Evolutionary conservation across 202 grass and related monocot genomes (phyloP).

Genomic region (Setaria viridis): DNA sequence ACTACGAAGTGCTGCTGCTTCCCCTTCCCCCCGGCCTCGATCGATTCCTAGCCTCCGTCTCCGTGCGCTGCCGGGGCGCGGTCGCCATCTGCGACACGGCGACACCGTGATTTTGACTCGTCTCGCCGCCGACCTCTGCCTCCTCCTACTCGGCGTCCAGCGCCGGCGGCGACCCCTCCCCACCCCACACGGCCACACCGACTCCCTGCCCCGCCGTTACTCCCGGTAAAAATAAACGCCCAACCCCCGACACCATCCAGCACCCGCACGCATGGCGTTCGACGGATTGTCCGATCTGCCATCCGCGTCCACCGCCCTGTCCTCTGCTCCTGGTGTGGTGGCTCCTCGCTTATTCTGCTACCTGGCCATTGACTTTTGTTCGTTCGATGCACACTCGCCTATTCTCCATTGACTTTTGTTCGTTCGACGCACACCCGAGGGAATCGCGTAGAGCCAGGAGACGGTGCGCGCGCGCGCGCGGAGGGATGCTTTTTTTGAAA

Average conservation of each 20-base stretch:
- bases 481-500: no score
- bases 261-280: background rate
- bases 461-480: no score
- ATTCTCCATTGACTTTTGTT: background rate
- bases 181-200: no score
- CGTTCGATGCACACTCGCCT: background rate
- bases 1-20: background rate
- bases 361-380: background rate
- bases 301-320: no score
- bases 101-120: background rate
- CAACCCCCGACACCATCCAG: background rate
- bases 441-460: background rate
- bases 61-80: background rate
- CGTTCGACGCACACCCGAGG: background rate
- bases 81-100: background rate
- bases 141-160: background rate
- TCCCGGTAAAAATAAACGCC: background rate
- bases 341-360: background rate
- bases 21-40: no score
- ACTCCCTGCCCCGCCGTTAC: no score
- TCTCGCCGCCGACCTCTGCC: slow-evolving; percentile 9
- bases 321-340: background rate
- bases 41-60: no score
- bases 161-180: background rate
- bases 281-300: background rate